These are phyloP conservation scores for Lentinula aciculospora DNA, from an alignment of 768 basidiomycete genomes.

Conservation along the genomic window DNA sequence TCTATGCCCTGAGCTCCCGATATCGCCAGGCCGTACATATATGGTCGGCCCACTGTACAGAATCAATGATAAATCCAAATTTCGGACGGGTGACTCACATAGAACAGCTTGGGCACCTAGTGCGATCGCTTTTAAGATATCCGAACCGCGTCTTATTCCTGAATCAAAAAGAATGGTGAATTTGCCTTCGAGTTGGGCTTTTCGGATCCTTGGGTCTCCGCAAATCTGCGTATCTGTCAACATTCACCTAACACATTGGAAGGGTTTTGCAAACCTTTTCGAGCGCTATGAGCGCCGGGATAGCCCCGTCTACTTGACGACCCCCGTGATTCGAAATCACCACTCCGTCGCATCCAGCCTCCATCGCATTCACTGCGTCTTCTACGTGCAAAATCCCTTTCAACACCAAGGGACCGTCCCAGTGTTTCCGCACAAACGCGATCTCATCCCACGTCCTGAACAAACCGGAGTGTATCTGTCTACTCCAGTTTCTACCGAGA, in stretches of 20 bases:
- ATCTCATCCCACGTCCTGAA: slow-evolving; percentile 43
- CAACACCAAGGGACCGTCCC: slow-evolving; percentile 43
- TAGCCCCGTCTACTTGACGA: slow-evolving; percentile 36
- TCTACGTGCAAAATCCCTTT: slow-evolving; percentile 40
- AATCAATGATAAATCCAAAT: slow-evolving; percentile 29
- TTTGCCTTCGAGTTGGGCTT: slow-evolving; percentile 22
- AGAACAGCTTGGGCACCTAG: slow-evolving; percentile 15
- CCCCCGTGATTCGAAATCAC: slow-evolving; percentile 42
- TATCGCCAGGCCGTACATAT: slow-evolving; percentile 43
- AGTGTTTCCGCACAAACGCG: slow-evolving; percentile 34
- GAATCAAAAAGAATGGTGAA: slow-evolving; percentile 38
- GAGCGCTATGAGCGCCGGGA: slow-evolving; percentile 34
- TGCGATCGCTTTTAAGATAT: slow-evolving; percentile 50
- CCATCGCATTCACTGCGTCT: slow-evolving; percentile 48
- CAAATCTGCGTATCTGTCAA: background rate
- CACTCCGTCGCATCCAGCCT: slow-evolving; percentile 36
- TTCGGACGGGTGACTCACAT: slow-evolving; percentile 19
- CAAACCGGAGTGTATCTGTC: slow-evolving; percentile 30
- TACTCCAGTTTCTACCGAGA: slow-evolving; percentile 32
- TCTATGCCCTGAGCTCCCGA: slow-evolving; percentile 43
- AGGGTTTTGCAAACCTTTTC: background rate
- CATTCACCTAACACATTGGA: background rate
- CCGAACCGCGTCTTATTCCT: slow-evolving; percentile 49
- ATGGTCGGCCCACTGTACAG: slow-evolving; percentile 38
- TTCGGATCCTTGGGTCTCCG: slow-evolving; percentile 17